These are phyloP conservation scores for Penicillium psychrofluorescens DNA, from an alignment of 495 filamentous ascomycete species.

Conservation along the genomic window DNA sequence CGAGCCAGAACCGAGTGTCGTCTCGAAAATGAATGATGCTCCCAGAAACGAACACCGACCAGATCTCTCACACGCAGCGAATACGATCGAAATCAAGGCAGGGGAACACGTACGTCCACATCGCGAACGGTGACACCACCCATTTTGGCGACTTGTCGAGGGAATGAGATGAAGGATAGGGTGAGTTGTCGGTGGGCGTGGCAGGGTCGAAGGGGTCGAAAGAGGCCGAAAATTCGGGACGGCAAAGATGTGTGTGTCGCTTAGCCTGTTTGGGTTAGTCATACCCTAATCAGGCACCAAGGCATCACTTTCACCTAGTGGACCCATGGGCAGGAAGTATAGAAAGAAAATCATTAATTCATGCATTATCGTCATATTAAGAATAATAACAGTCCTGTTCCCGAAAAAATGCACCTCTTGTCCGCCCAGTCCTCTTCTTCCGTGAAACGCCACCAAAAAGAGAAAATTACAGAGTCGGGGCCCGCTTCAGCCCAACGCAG, in stretches of 20 bases:
- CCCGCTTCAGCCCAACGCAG: constrained; percentile 47
- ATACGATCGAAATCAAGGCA: constrained; percentile 9
- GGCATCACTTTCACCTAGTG: too few species aligned
- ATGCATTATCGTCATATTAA: too few species aligned
- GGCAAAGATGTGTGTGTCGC: constrained; percentile 26
- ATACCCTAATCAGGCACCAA: constrained; percentile 31
- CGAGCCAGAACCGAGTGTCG: too few species aligned
- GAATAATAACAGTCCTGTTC: too few species aligned
- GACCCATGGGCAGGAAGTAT: background rate
- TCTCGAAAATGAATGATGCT: background rate
- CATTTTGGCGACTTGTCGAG: constrained; percentile 61
- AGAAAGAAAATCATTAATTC: constrained; percentile 2
- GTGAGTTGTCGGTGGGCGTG: constrained; percentile 33
- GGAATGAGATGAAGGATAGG: constrained; percentile 26
- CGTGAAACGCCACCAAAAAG: background rate
- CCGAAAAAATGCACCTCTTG: too few species aligned
- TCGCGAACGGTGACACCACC: constrained; percentile 82
- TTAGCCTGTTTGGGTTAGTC: constrained; percentile 39
- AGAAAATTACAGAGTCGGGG: constrained; percentile 37
- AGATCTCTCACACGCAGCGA: constrained; percentile 12
- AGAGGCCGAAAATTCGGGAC: too few species aligned
- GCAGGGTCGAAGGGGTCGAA: constrained; percentile 31
- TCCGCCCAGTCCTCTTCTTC: too few species aligned
- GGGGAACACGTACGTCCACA: constrained; percentile 69
- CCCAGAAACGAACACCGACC: constrained; percentile 17